Conservation (phyloP, 306 rosid species). For the Astragalus glycyphyllos region DNA sequence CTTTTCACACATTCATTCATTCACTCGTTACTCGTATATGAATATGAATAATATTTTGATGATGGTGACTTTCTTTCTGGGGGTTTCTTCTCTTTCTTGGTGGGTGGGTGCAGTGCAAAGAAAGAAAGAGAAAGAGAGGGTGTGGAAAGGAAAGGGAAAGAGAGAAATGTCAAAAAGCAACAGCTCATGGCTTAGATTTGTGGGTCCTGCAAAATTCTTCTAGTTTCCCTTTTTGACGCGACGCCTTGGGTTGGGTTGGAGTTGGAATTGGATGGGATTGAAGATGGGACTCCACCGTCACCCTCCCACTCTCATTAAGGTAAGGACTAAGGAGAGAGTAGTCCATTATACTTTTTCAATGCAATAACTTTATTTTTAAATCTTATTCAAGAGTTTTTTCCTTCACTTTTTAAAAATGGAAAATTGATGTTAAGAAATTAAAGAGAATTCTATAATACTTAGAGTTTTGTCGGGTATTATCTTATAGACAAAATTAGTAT, state of each 20-base stretch:
- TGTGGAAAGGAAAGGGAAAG: constrained; percentile 15
- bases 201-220: constrained; percentile 70
- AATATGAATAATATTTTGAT: neutral
- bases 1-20: constrained; percentile 40
- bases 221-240: constrained; percentile 66
- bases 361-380: too few relatives aligned
- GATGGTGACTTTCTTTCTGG: constrained; percentile 31
- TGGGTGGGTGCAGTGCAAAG: neutral
- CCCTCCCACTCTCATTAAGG: neutral
- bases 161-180: constrained; percentile 58
- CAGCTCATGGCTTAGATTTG: constrained; percentile 75
- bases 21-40: constrained; percentile 23
- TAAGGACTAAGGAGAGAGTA: too few relatives aligned
- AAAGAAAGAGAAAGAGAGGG: neutral
- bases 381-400: too few relatives aligned
- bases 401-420: too few relatives aligned
- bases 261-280: neutral
- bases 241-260: constrained; percentile 23
- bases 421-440: too few relatives aligned
- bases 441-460: too few relatives aligned
- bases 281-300: neutral
- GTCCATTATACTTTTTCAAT: too few relatives aligned
- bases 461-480: too few relatives aligned
- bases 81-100: constrained; percentile 19
- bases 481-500: too few relatives aligned